These are phyloP conservation scores for Pyrenochaeta sp. DNA, from an alignment of 2,329 filamentous ascomycete species.

Conservation along the genomic window DNA sequence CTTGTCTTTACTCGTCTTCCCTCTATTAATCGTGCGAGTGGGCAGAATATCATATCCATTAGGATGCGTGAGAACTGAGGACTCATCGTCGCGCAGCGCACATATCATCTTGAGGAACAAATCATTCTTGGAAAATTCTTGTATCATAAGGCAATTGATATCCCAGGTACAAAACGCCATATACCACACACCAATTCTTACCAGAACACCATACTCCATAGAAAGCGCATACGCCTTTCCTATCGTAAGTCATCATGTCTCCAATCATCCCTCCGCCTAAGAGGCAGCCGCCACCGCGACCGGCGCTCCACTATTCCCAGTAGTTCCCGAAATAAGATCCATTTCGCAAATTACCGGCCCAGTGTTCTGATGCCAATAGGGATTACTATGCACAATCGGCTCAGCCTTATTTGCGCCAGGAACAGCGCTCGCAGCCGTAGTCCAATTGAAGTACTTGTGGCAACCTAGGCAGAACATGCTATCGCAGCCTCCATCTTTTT, in stretches of 20 bases:
- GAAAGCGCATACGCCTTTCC: background rate
- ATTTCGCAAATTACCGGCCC: slow-evolving; percentile 3
- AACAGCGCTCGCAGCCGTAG: slow-evolving; percentile 29
- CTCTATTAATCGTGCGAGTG: too few species aligned
- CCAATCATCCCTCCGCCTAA: background rate
- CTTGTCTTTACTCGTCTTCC: too few species aligned
- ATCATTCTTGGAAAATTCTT: too few species aligned
- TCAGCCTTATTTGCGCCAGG: slow-evolving; percentile 27
- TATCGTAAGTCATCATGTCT: background rate
- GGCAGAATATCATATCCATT: too few species aligned
- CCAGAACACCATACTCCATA: background rate
- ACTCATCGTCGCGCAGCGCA: too few species aligned
- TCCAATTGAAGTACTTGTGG: slow-evolving; percentile 39
- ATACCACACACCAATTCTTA: background rate
- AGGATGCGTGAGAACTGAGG: too few species aligned
- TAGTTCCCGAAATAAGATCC: background rate
- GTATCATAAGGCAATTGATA: background rate
- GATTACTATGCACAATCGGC: background rate
- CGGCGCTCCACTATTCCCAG: background rate
- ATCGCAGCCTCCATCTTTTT: slow-evolving; percentile 41
- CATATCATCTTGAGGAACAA: too few species aligned
- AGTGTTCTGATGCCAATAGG: background rate
- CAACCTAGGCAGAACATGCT: slow-evolving; percentile 35
- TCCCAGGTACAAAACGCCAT: background rate
- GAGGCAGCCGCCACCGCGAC: slow-evolving; percentile 1